phyloP scores from a whole-genome alignment of 257 asterid species.

The Penstemon eatonii region DNA sequence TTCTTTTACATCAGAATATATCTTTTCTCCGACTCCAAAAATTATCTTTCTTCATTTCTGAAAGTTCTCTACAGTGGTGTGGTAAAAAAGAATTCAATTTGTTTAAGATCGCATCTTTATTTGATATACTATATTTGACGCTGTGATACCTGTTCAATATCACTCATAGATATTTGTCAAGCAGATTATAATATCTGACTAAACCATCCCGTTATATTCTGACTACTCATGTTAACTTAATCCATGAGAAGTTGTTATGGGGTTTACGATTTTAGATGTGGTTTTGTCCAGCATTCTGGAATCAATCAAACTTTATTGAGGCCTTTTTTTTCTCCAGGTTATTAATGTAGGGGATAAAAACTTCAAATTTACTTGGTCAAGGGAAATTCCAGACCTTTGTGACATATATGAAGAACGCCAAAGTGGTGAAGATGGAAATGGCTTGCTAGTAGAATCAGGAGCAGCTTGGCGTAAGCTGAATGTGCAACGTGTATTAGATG shows the following conservation, averaged over 20 bases:
- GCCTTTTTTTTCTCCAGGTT: slow-evolving; percentile 47
- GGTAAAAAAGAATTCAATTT: slow-evolving; percentile 2
- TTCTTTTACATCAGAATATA: neutral
- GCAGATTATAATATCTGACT: slow-evolving; percentile 11
- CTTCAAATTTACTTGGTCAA: slow-evolving; percentile 91
- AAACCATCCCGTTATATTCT: neutral
- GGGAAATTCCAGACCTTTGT: slow-evolving; percentile 72
- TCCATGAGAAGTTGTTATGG: neutral
- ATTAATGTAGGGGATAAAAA: slow-evolving; percentile 82
- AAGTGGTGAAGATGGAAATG: slow-evolving; percentile 88
- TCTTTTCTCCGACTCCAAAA: slow-evolving; percentile 5
- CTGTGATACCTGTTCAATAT: neutral
- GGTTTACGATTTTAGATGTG: neutral
- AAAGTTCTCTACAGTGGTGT: neutral
- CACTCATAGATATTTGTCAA: slow-evolving; percentile 14
- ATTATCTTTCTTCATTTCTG: neutral
- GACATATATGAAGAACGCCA: slow-evolving; percentile 89
- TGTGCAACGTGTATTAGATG: slow-evolving; percentile 91
- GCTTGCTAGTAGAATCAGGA: slow-evolving; percentile 90
- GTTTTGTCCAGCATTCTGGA: slow-evolving; percentile 14
- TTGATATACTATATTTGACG: neutral
- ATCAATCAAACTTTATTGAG: neutral
- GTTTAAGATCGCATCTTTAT: neutral
- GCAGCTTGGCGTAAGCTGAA: slow-evolving; percentile 88
- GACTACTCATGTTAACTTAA: slow-evolving; percentile 5